Base-by-base conservation (phyloP, 1,284 basidiomycete species). In the Fomitopsis schrenkii region DNA sequence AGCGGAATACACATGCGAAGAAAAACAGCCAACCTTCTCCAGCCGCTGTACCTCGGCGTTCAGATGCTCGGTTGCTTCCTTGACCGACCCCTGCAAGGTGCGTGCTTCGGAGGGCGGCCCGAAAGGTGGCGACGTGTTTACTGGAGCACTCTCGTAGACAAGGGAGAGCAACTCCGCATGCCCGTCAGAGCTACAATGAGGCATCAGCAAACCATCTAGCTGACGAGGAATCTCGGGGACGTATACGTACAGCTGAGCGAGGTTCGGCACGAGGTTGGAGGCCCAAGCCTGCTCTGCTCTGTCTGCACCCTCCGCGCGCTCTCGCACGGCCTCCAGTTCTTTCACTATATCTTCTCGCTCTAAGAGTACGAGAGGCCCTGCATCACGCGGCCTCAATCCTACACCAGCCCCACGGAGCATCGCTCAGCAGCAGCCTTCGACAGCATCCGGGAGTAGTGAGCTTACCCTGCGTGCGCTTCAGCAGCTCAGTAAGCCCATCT, bases 101-200 rank as follows among this genome's bases (percentile, higher is more conserved):
- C 17, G 58, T 28, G 65, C 54, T 1, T 40, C 61, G 1, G 44
- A n/a, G 14, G 59, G 36, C 9, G 62, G 59, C 6, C 62, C 56
- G 59, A 71, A 73, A 0, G 72, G 70, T 17, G 67, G 62, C 0
- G 71, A 72, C 3, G 71, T 72, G 41, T 70, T 70, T 28, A 68
- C 60, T 0, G 70, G 69, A 0, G 70, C 63, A 44, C 72, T 65
- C 2, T 63, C 55, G 55, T 72, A 71, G 15, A 65, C 55, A 3
- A 63, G 48, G 10, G 66, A 57, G 0, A 71, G 40, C 8, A 72
- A 55, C 10, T 66, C 56, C 3, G 58, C 59, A 17, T 62, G 63
- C 30, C 52, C 54, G 5, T 30, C 28, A 3, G 60, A 58, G 15
- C 70, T 72, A 36, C 14, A 6, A 38, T 50, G 6, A 12, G 14